Percentiles rank a stretch among this genome's conserved stretches.
Evolutionary conservation across 306 rosid genomes (phyloP).

Genomic region (Hippophae rhamnoides): DNA sequence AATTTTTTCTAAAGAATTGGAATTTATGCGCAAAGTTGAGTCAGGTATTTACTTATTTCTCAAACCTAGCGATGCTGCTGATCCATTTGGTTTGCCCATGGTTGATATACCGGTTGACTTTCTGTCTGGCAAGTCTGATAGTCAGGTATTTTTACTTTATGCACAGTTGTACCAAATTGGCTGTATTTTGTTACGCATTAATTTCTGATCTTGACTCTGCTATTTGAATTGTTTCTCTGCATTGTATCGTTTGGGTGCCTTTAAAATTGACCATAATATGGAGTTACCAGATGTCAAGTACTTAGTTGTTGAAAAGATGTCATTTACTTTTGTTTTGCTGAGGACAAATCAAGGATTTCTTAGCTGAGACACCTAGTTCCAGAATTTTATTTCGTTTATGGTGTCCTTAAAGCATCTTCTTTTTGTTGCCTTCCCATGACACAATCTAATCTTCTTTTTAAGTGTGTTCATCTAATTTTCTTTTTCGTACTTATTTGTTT

Average conservation of each 20-base stretch:
- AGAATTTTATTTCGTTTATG: too few species aligned
- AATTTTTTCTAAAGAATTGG: slow-evolving; percentile 47
- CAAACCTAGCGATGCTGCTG: slow-evolving; percentile 29
- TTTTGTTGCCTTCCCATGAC: too few species aligned
- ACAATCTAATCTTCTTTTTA: too few species aligned
- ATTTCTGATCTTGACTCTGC: neutral
- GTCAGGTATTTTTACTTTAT: slow-evolving; percentile 39
- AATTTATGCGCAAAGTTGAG: slow-evolving; percentile 49
- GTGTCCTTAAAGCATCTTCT: too few species aligned
- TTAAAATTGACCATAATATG: too few species aligned
- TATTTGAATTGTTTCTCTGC: neutral
- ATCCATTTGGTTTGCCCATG: slow-evolving; percentile 29
- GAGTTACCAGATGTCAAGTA: too few species aligned
- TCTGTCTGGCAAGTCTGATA: slow-evolving; percentile 24
- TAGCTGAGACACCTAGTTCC: too few species aligned
- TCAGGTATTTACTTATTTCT: slow-evolving; percentile 45
- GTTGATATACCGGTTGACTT: slow-evolving; percentile 25
- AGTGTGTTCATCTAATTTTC: too few species aligned
- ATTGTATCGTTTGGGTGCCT: too few species aligned
- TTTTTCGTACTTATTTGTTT: neutral
- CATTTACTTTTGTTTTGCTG: too few species aligned
- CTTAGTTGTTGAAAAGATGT: too few species aligned
- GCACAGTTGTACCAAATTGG: neutral
- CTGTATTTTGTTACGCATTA: neutral
- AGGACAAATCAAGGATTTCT: too few species aligned